phyloP scores from a whole-genome alignment of 345 rosid genomes.

The Capsella bursapastoris region DNA sequence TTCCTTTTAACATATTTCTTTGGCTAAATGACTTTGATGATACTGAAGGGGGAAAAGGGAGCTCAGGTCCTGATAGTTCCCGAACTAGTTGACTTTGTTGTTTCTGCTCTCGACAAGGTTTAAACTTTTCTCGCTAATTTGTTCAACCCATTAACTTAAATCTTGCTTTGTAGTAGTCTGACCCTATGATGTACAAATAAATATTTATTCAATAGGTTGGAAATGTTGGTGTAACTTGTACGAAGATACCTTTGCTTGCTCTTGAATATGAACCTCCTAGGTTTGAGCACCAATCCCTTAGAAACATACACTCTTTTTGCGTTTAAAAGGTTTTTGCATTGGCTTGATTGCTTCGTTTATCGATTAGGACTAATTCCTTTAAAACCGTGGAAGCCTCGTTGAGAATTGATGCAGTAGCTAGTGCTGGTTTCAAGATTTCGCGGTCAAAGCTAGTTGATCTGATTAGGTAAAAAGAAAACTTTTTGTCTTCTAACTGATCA shows the following conservation, averaged over 20 bases:
- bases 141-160: background rate
- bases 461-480: slow-evolving; percentile 58
- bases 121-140: background rate
- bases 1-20: slow-evolving; percentile 15
- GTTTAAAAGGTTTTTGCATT: background rate
- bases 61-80: slow-evolving; percentile 88
- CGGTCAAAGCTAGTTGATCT: slow-evolving; percentile 79
- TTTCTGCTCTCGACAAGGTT: slow-evolving; percentile 83
- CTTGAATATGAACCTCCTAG: slow-evolving; percentile 90
- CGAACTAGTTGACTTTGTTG: slow-evolving; percentile 79
- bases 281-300: slow-evolving; percentile 40
- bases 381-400: slow-evolving; percentile 85
- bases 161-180: slow-evolving; percentile 14
- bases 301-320: background rate
- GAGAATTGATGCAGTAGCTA: slow-evolving; percentile 92
- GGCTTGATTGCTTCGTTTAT: slow-evolving; percentile 1
- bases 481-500: background rate
- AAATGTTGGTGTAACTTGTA: slow-evolving; percentile 80
- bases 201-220: slow-evolving; percentile 62
- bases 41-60: slow-evolving; percentile 77
- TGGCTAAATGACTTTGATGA: slow-evolving; percentile 6
- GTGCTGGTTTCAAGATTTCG: slow-evolving; percentile 97
- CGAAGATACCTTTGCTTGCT: slow-evolving; percentile 77
- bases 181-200: slow-evolving; percentile 7
- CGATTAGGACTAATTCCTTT: slow-evolving; percentile 72